Base-by-base conservation (phyloP, 371 early-diverging fungal genomes). In the Cokeromyces recurvatus region DNA sequence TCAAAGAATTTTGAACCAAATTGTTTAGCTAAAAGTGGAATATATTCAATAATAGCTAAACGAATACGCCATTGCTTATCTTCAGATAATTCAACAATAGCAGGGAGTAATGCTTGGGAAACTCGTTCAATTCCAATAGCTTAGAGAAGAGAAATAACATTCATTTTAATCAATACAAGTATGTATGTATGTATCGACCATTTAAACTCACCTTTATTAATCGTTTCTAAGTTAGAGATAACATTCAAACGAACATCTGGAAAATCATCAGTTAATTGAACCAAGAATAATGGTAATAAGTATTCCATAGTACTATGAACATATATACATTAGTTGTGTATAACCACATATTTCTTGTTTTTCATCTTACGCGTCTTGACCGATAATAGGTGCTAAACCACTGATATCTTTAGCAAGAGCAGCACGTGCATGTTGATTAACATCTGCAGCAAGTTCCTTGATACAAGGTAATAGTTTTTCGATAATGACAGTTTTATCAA, bases 41-140 rank as follows among this genome's bases (percentile, higher is more conserved):
- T 95, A 64, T 95, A 92, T 64, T 96, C 96, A 64, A 98, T 95
- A 53, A 98, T 97, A 3, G 97, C 97, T 52, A 95, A 70, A 24
- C 99, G 91, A 46, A 97, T 96, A 35, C 99, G 91, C 99, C 99
- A 98, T 62, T 96, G 96, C 77, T 95, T 95, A 67, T 98, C 99
- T 71, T 98, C 95, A 34, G 98, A 94, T 34, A 98, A 77, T 59
- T 96, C 96, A 21, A 97, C 90, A 57, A 98, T 97, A 2, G 99
- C 99, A 9, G 97, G 97, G 35, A 98, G 76, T 36, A 98, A 79
- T 21, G 94, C 94, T 61, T 95, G 94, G 21, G 97, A 95, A 29
- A 98, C 81, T 16, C 92, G 84, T 46, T 98, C 96, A 57, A 98
- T 91, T 42, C 98, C 98, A 56, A 98, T 95, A 27, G 96, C 95